A percentile compares a stretch with the other conserved stretches of the same genome.
phyloP scores from a whole-genome alignment of 2,329 filamentous ascomycete genomes.

The Colletotrichum orchidophilum region DNA sequence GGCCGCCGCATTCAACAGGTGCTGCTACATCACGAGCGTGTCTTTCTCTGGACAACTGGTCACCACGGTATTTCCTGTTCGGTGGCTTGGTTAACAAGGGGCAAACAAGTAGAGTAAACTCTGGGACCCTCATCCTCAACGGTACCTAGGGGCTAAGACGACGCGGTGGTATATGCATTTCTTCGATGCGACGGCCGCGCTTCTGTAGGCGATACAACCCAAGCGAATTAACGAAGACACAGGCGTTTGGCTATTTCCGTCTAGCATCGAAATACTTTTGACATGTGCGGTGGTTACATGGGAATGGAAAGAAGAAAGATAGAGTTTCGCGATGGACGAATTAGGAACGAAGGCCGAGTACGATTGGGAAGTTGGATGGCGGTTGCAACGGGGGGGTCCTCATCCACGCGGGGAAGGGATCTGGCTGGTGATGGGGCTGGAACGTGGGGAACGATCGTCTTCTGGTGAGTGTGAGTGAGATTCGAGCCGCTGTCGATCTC shows the following conservation, averaged over 20 bases:
- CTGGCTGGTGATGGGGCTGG: slow-evolving; percentile 9
- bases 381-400: neutral
- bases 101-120: neutral
- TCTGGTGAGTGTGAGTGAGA: neutral
- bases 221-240: neutral
- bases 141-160: neutral
- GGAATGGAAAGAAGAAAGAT: neutral
- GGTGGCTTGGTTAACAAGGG: neutral
- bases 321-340: neutral
- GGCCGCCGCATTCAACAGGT: neutral
- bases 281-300: slow-evolving; percentile 7
- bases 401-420: neutral
- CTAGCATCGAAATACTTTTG: neutral
- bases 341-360: neutral
- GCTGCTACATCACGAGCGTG: neutral
- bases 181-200: slow-evolving; percentile 14
- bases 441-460: slow-evolving; percentile 10
- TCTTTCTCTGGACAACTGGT: neutral
- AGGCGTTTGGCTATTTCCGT: neutral
- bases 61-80: neutral
- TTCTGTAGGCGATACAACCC: slow-evolving; percentile 1
- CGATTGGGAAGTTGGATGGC: neutral
- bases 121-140: neutral
- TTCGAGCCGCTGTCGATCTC: slow-evolving; percentile 31
- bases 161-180: slow-evolving; percentile 3